Percentiles rank a stretch among this genome's conserved stretches.
These are phyloP conservation scores for Biscutella laevigata DNA, from an alignment of 441 rosid species.

Conservation along the genomic window DNA sequence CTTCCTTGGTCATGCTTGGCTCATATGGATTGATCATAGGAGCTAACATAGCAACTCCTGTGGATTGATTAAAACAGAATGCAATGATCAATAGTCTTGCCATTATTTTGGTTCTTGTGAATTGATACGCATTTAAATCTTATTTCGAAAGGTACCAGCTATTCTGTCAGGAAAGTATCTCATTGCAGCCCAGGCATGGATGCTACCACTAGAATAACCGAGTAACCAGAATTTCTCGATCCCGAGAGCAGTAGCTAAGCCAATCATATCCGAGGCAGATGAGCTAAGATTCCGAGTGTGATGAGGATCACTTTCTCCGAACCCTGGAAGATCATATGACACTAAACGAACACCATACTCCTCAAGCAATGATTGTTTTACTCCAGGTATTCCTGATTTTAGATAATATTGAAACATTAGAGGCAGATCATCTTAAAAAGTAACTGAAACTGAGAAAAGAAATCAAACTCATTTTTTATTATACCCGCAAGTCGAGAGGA, in stretches of 20 bases:
- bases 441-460: neutral
- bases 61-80: constrained; percentile 16
- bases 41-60: constrained; percentile 57
- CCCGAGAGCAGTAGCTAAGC: constrained; percentile 44
- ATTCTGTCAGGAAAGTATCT: constrained; percentile 49
- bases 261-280: constrained; percentile 51
- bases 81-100: no score
- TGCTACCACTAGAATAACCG: constrained; percentile 52
- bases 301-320: constrained; percentile 76
- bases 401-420: constrained; percentile 10
- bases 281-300: constrained; percentile 54
- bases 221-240: constrained; percentile 59
- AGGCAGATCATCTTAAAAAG: neutral
- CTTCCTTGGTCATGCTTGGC: constrained; percentile 55
- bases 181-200: constrained; percentile 69
- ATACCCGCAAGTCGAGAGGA: constrained; percentile 89
- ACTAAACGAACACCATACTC: constrained; percentile 61
- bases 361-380: constrained; percentile 54
- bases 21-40: constrained; percentile 61
- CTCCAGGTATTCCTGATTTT: constrained; percentile 71
- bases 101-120: neutral
- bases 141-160: constrained; percentile 33
- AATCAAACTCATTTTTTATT: neutral
- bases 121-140: neutral
- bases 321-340: constrained; percentile 70